Percentiles rank a stretch among this genome's conserved stretches.
These are phyloP conservation scores for Ploettnerulaceae sp. DNA, from an alignment of 2,329 filamentous ascomycete species.

Conservation along the genomic window DNA sequence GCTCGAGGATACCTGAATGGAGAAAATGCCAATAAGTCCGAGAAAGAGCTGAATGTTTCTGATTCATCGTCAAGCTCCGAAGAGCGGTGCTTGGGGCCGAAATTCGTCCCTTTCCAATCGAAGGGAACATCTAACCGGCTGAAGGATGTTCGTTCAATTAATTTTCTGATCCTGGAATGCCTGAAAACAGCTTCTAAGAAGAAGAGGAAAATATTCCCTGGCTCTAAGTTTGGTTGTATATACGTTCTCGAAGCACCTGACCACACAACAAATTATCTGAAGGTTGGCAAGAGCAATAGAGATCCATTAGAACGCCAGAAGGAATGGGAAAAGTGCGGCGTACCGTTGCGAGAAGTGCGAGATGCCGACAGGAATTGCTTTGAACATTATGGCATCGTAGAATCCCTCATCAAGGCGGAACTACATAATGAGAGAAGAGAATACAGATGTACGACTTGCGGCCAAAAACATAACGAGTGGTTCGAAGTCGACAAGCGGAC, in stretches of 20 bases:
- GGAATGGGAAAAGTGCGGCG: slow-evolving; percentile 12
- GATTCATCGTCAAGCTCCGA: too few relatives aligned
- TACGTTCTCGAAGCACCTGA: slow-evolving; percentile 11
- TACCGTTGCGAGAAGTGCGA: slow-evolving; percentile 1
- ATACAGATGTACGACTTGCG: slow-evolving; percentile 5
- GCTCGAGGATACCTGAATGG: too few relatives aligned
- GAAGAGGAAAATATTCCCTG: neutral
- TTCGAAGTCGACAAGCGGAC: slow-evolving; percentile 11
- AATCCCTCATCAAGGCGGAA: slow-evolving; percentile 13
- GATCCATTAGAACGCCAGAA: slow-evolving; percentile 5
- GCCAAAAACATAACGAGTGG: slow-evolving; percentile 16
- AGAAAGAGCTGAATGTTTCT: too few relatives aligned
- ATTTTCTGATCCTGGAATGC: neutral
- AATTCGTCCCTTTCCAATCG: neutral
- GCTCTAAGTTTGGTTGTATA: slow-evolving; percentile 6
- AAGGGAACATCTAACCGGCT: neutral
- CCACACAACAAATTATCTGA: slow-evolving; percentile 7
- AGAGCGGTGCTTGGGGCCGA: neutral
- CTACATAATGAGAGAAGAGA: slow-evolving; percentile 14
- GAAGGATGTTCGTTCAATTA: neutral
- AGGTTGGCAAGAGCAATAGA: slow-evolving; percentile 13
- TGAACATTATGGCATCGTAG: slow-evolving; percentile 12
- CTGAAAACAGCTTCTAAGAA: neutral
- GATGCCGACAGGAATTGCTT: slow-evolving; percentile 11
- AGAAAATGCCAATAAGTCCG: too few relatives aligned